A percentile compares a stretch with the other conserved stretches of the same genome.
Evolutionary conservation across 306 rosid genomes (phyloP).

Genomic region (Hippophae tibetana): DNA sequence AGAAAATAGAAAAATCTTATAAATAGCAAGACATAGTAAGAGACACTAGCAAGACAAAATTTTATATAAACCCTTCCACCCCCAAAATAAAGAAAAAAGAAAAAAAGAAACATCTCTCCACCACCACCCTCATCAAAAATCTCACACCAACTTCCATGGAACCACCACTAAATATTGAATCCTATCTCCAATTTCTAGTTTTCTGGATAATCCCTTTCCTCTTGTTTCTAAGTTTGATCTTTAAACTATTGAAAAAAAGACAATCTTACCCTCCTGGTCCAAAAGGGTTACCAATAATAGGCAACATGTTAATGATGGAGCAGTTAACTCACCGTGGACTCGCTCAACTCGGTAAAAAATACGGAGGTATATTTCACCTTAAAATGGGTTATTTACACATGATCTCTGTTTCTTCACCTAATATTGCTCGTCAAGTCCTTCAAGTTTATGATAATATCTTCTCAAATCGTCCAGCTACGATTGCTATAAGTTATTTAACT

Average conservation of each 20-base stretch:
- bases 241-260: slow-evolving; percentile 13
- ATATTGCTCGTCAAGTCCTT: slow-evolving; percentile 59
- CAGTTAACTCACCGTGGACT: slow-evolving; percentile 66
- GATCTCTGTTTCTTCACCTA: slow-evolving; percentile 42
- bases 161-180: too few species aligned
- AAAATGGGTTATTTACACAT: slow-evolving; percentile 70
- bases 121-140: too few species aligned
- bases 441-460: slow-evolving; percentile 37
- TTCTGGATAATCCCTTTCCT: slow-evolving; percentile 23
- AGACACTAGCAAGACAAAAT: too few species aligned
- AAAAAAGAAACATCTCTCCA: too few species aligned
- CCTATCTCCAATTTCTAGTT: slow-evolving; percentile 17
- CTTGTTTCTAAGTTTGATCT: slow-evolving; percentile 12
- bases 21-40: too few species aligned
- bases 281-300: slow-evolving; percentile 55
- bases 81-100: too few species aligned
- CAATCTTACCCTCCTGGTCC: slow-evolving; percentile 65
- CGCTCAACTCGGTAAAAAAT: slow-evolving; percentile 40
- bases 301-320: slow-evolving; percentile 63
- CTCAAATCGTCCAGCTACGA: slow-evolving; percentile 39
- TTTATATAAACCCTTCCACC: too few species aligned
- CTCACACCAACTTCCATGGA: too few species aligned
- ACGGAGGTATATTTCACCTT: slow-evolving; percentile 64
- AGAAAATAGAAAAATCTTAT: too few species aligned
- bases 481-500: slow-evolving; percentile 62